These are phyloP conservation scores for Lenwebbia sp. DNA, from an alignment of 345 rosid genomes.

Conservation along the genomic window DNA sequence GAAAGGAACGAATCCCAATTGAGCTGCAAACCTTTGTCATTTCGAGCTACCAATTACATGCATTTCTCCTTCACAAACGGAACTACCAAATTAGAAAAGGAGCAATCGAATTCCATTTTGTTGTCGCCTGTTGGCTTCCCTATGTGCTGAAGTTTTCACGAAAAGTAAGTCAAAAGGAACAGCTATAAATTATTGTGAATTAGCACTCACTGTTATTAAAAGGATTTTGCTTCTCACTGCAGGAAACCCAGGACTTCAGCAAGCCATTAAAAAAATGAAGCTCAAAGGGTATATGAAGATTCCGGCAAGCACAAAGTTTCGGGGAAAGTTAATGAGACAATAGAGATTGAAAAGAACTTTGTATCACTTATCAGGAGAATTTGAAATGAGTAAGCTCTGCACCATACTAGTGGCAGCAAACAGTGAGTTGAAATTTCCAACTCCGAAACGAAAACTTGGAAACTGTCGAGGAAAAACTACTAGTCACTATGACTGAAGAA, in stretches of 20 bases:
- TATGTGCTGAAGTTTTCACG: not conserved
- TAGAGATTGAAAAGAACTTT: not conserved
- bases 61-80: not conserved
- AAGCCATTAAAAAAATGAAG: too few species aligned
- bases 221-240: too few species aligned
- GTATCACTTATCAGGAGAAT: not conserved
- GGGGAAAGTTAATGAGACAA: not conserved
- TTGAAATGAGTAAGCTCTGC: not conserved
- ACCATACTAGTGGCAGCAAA: not conserved
- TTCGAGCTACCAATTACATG: not conserved
- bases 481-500: not conserved
- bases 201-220: too few species aligned
- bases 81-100: constrained; percentile 11
- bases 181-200: not conserved
- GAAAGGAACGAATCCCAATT: not conserved
- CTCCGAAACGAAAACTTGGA: not conserved
- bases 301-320: not conserved
- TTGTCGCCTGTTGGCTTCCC: constrained; percentile 37
- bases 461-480: not conserved
- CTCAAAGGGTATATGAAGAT: not conserved
- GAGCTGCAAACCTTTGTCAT: not conserved
- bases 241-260: too few species aligned
- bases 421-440: not conserved
- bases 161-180: not conserved
- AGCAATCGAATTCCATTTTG: constrained; percentile 36